phyloP scores from a whole-genome alignment of 495 filamentous ascomycete genomes.

The Parathielavia appendiculata region DNA sequence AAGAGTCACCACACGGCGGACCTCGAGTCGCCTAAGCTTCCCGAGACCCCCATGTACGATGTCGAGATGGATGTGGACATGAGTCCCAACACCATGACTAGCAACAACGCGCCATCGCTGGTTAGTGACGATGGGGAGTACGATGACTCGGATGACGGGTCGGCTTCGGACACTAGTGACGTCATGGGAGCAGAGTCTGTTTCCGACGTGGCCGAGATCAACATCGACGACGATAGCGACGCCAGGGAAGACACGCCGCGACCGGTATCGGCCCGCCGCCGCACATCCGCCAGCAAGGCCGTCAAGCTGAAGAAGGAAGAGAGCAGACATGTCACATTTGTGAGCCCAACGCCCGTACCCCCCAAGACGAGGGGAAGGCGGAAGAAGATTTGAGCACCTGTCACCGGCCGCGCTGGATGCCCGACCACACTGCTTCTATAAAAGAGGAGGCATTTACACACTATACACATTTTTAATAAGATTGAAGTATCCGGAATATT shows the following conservation, averaged over 20 bases:
- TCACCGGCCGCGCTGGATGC: not conserved
- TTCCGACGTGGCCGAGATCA: constrained; percentile 48
- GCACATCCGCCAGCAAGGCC: constrained; percentile 20
- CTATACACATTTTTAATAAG: constrained; percentile 8
- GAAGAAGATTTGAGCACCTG: constrained; percentile 20
- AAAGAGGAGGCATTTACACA: not conserved
- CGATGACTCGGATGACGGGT: constrained; percentile 51
- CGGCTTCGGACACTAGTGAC: constrained; percentile 42
- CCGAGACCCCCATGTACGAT: constrained; percentile 42
- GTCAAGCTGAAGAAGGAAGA: constrained; percentile 43
- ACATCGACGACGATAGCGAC: constrained; percentile 40
- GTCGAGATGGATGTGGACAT: constrained; percentile 58
- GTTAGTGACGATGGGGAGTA: constrained; percentile 84
- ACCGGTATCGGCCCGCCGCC: constrained; percentile 33
- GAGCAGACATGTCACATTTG: constrained; percentile 44
- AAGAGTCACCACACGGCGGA: constrained; percentile 41
- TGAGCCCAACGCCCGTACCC: constrained; percentile 35
- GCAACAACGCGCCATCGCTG: constrained; percentile 76
- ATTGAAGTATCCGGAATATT: not conserved
- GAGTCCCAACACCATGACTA: constrained; percentile 73
- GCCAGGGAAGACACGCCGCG: constrained; percentile 34
- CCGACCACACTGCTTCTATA: not conserved
- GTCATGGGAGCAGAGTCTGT: constrained; percentile 39
- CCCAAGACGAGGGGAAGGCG: constrained; percentile 32
- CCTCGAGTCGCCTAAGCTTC: constrained; percentile 24